A percentile compares a stretch with the other conserved stretches of the same genome.
Conservation (phyloP, 805 yeast species). For the Cyberlindnera misumaiensis region DNA sequence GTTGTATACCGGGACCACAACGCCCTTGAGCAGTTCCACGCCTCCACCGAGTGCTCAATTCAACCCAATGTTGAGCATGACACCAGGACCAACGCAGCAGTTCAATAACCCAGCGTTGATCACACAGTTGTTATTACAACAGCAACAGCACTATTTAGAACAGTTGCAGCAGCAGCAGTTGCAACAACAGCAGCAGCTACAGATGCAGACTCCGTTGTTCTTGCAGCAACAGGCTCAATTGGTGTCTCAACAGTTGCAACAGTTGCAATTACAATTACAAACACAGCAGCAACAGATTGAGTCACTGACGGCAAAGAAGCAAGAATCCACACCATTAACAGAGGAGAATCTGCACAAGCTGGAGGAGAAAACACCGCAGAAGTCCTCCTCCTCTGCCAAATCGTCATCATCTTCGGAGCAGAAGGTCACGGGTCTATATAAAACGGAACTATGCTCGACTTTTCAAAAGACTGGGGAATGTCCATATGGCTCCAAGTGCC, state of each 20-base stretch:
- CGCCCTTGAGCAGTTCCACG: too few relatives aligned
- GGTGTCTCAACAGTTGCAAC: constrained; percentile 22
- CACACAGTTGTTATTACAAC: not conserved
- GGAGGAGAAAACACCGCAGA: not conserved
- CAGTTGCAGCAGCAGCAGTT: constrained; percentile 16
- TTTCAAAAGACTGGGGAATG: constrained; percentile 64
- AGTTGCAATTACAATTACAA: constrained; percentile 22
- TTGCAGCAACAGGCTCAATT: constrained; percentile 21
- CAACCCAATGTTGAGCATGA: too few relatives aligned
- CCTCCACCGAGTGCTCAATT: too few relatives aligned
- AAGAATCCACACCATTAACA: constrained; percentile 17
- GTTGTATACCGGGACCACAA: too few relatives aligned
- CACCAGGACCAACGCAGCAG: too few relatives aligned
- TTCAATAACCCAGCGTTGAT: not conserved
- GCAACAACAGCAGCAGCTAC: constrained; percentile 13
- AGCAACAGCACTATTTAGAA: constrained; percentile 18
- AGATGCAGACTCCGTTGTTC: constrained; percentile 16
- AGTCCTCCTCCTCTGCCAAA: too few relatives aligned
- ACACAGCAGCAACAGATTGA: constrained; percentile 25
- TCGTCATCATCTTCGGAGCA: too few relatives aligned
- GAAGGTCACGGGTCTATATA: constrained; percentile 56
- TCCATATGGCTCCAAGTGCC: constrained; percentile 88
- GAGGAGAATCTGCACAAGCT: constrained; percentile 19
- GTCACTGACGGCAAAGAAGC: constrained; percentile 17
- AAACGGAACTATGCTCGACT: constrained; percentile 84